Conservation (phyloP, 495 filamentous ascomycete genomes). For the Aspergillus kassunensis region DNA sequence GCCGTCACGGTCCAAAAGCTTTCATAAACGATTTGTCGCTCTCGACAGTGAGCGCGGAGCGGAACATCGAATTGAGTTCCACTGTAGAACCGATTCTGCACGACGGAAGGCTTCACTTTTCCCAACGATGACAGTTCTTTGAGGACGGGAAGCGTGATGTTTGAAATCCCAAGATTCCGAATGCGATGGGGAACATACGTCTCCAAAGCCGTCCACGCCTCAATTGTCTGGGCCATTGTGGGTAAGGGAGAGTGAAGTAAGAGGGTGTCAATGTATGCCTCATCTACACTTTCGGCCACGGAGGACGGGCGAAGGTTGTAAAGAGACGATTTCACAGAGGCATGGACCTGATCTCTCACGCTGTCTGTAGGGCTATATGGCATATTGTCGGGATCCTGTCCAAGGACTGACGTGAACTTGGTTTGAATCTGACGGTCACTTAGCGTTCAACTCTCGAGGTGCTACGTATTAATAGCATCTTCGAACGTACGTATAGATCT, state of each 20-base stretch:
- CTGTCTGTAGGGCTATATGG: slow-evolving; percentile 53
- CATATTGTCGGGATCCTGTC: slow-evolving; percentile 56
- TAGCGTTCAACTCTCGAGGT: neutral
- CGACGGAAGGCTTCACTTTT: slow-evolving; percentile 54
- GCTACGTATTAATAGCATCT: neutral
- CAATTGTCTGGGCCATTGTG: slow-evolving; percentile 53
- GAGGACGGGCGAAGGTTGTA: slow-evolving; percentile 48
- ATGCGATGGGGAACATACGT: slow-evolving; percentile 61
- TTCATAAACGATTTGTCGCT: slow-evolving; percentile 62
- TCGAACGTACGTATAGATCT: slow-evolving; percentile 55
- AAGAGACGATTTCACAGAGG: slow-evolving; percentile 66
- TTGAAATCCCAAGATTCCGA: slow-evolving; percentile 69
- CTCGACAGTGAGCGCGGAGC: slow-evolving; percentile 59
- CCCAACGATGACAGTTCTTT: slow-evolving; percentile 41
- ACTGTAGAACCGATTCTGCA: slow-evolving; percentile 73
- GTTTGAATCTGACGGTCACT: slow-evolving; percentile 62
- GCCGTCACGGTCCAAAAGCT: slow-evolving; percentile 78
- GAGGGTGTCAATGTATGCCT: slow-evolving; percentile 66
- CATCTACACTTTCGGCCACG: slow-evolving; percentile 28
- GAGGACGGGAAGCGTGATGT: slow-evolving; percentile 55
- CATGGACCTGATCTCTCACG: slow-evolving; percentile 58
- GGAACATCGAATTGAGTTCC: slow-evolving; percentile 56
- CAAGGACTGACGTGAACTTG: slow-evolving; percentile 64
- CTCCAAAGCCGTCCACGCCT: slow-evolving; percentile 62
- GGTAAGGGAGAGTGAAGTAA: slow-evolving; percentile 68